phyloP scores from a whole-genome alignment of 345 rosid species.

The Lepidium aucheri region DNA sequence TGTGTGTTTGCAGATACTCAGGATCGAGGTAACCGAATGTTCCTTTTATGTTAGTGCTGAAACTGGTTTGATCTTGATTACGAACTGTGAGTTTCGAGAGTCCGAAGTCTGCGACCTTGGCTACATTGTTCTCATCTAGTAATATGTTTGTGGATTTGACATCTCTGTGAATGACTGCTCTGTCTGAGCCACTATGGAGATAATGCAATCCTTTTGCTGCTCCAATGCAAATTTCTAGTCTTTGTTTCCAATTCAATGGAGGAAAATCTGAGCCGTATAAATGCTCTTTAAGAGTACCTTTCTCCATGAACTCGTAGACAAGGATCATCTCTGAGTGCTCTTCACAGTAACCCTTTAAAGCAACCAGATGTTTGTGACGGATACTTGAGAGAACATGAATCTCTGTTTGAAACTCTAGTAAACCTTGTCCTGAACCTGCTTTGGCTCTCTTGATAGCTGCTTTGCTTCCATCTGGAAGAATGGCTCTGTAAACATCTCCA shows the following conservation, averaged over 20 bases:
- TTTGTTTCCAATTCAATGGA: slow-evolving; percentile 16
- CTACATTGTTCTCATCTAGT: slow-evolving; percentile 22
- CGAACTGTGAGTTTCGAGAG: slow-evolving; percentile 8
- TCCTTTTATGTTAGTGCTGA: slow-evolving; percentile 19
- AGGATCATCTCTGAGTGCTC: slow-evolving; percentile 36
- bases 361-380: slow-evolving; percentile 55
- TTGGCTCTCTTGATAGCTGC: slow-evolving; percentile 22
- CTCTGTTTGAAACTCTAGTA: slow-evolving; percentile 22
- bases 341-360: slow-evolving; percentile 61
- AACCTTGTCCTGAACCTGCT: slow-evolving; percentile 18
- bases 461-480: slow-evolving; percentile 8
- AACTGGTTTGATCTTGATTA: slow-evolving; percentile 22
- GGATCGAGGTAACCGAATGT: slow-evolving; percentile 31
- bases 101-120: slow-evolving; percentile 25
- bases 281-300: slow-evolving; percentile 24
- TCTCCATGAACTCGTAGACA: slow-evolving; percentile 30
- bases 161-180: slow-evolving; percentile 29
- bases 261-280: slow-evolving; percentile 14
- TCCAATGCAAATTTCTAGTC: slow-evolving; percentile 25
- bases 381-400: slow-evolving; percentile 45
- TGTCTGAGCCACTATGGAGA: slow-evolving; percentile 29
- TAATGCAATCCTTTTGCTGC: slow-evolving; percentile 26
- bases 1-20: neutral
- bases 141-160: slow-evolving; percentile 28
- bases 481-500: slow-evolving; percentile 22